phyloP scores from a whole-genome alignment of 495 filamentous ascomycete genomes.

The Evernia prunastri region DNA sequence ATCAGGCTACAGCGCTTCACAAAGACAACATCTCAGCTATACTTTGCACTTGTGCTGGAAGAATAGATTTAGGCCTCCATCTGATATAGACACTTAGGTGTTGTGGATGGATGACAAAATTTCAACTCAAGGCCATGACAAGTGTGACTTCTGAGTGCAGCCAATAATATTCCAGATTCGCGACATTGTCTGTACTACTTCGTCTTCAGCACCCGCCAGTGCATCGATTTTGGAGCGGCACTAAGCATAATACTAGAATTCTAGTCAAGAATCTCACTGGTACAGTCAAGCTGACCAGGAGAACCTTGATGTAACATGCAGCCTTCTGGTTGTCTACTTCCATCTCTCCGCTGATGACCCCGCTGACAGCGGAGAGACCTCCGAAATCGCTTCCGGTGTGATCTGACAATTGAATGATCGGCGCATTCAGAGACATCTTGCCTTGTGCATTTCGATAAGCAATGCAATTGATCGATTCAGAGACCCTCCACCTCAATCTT shows the following conservation, averaged over 20 bases:
- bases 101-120: neutral
- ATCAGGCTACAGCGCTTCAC: neutral
- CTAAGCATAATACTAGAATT: neutral
- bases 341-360: neutral
- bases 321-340: neutral
- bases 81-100: neutral
- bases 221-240: neutral
- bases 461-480: neutral
- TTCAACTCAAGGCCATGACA: neutral
- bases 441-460: neutral
- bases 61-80: neutral
- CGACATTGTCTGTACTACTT: neutral
- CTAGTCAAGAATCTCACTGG: neutral
- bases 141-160: neutral
- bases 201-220: neutral
- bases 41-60: neutral
- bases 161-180: neutral
- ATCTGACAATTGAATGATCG: neutral
- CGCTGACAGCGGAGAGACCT: neutral
- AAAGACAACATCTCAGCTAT: neutral
- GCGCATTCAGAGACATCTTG: neutral
- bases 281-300: neutral
- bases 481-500: conserved; percentile 77
- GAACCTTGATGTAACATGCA: neutral
- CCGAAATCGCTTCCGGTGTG: too few species aligned